phyloP scores from a whole-genome alignment of 2,329 filamentous ascomycete species.

The Penicillium sp. region DNA sequence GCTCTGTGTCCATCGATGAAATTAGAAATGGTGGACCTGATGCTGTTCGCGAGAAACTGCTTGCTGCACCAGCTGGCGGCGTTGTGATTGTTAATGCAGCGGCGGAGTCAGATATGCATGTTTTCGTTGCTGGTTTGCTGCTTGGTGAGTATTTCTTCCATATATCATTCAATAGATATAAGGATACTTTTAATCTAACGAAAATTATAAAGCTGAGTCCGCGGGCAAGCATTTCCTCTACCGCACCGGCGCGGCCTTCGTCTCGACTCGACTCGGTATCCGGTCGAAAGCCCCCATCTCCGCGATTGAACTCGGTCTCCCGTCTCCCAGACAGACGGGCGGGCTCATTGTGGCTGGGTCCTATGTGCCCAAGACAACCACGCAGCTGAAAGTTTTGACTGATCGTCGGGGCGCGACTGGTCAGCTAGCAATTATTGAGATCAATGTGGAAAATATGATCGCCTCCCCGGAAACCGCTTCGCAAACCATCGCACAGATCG shows the following conservation, averaged over 20 bases:
- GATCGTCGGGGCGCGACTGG: slow-evolving; percentile 39
- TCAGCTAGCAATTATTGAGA: slow-evolving; percentile 51
- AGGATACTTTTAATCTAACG: background rate
- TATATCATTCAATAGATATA: background rate
- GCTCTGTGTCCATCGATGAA: slow-evolving; percentile 52
- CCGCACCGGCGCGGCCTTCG: slow-evolving; percentile 53
- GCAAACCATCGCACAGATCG: slow-evolving; percentile 28
- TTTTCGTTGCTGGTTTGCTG: slow-evolving; percentile 57
- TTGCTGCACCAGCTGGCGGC: slow-evolving; percentile 39
- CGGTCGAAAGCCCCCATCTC: slow-evolving; percentile 56
- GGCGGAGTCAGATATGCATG: slow-evolving; percentile 59
- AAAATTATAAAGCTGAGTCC: slow-evolving; percentile 33
- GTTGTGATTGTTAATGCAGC: slow-evolving; percentile 60
- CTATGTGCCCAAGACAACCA: slow-evolving; percentile 64
- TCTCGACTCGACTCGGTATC: slow-evolving; percentile 58
- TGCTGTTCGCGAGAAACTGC: slow-evolving; percentile 48
- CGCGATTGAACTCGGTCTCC: slow-evolving; percentile 48
- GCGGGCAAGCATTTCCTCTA: slow-evolving; percentile 51
- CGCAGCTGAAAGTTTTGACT: slow-evolving; percentile 54
- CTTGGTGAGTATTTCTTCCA: slow-evolving; percentile 26
- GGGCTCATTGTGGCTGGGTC: slow-evolving; percentile 62
- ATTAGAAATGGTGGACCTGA: slow-evolving; percentile 54
- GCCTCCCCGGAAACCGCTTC: slow-evolving; percentile 35
- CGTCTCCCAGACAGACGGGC: slow-evolving; percentile 42
- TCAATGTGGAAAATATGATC: slow-evolving; percentile 56